phyloP scores from a whole-genome alignment of 371 early-diverging fungal genomes.

The Zopfochytrium polystomum region DNA sequence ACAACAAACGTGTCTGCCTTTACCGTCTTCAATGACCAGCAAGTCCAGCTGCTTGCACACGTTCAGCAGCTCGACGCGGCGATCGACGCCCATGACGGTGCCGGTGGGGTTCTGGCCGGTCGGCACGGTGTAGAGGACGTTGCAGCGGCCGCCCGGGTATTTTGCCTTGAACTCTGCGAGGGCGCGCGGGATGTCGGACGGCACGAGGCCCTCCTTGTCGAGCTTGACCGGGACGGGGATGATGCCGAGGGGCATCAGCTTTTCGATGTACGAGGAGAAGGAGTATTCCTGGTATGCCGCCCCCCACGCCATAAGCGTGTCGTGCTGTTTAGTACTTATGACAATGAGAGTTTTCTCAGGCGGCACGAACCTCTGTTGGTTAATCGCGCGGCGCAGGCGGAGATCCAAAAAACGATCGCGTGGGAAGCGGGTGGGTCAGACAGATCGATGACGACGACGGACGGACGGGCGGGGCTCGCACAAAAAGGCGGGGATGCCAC shows the following conservation, averaged over 20 bases:
- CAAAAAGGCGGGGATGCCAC: not conserved
- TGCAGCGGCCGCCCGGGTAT: slow-evolving; percentile 13
- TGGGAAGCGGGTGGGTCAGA: not conserved
- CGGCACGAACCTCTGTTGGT: too few species aligned
- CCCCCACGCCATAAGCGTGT: too few species aligned
- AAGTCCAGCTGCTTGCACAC: slow-evolving; percentile 52
- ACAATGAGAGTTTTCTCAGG: too few species aligned
- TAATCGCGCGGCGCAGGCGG: not conserved
- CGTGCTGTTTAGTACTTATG: too few species aligned
- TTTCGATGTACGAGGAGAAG: slow-evolving; percentile 16
- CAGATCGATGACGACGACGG: not conserved
- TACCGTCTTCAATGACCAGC: slow-evolving; percentile 51
- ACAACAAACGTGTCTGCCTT: not conserved
- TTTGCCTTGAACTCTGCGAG: not conserved
- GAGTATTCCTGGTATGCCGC: slow-evolving; percentile 3
- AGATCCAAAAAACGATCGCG: not conserved
- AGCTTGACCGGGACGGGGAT: slow-evolving; percentile 16
- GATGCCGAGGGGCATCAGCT: slow-evolving; percentile 15
- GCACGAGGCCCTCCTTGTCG: slow-evolving; percentile 19
- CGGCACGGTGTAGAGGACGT: slow-evolving; percentile 58
- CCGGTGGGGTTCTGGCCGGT: slow-evolving; percentile 65
- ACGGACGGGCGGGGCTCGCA: not conserved
- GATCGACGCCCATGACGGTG: slow-evolving; percentile 47
- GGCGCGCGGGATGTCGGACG: slow-evolving; percentile 11
- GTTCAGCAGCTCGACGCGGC: slow-evolving; percentile 50